Evolutionary conservation across 805 yeast genomes (phyloP).

Genomic region (Pichia eremophila): DNA sequence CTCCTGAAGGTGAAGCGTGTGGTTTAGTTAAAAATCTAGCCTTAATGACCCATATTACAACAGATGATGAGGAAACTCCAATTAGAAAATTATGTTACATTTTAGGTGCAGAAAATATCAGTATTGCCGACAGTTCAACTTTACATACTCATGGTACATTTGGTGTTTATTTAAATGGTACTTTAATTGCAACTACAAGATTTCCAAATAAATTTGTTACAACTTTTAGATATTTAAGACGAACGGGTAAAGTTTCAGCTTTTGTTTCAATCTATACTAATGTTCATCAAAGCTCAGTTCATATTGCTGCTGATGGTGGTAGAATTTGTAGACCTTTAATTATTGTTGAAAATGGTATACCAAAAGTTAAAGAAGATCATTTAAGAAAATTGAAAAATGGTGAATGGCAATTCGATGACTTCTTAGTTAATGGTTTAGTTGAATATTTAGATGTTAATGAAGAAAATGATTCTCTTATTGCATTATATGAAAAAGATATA

Average conservation of each 20-base stretch:
- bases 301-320: constrained; percentile 98
- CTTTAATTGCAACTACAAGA: constrained; percentile 81
- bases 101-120: constrained; percentile 84
- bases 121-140: constrained; percentile 71
- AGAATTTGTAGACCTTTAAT: constrained; percentile 95
- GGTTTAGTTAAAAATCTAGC: constrained; percentile 96
- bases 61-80: constrained; percentile 95
- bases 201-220: constrained; percentile 77
- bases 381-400: constrained; percentile 54
- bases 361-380: constrained; percentile 69
- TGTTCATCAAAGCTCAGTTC: constrained; percentile 85
- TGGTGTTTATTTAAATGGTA: constrained; percentile 90
- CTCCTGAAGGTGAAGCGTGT: constrained; percentile 99
- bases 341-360: constrained; percentile 63
- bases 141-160: constrained; percentile 69
- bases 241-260: constrained; percentile 78
- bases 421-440: constrained; percentile 74
- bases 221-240: constrained; percentile 69
- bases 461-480: constrained; percentile 90
- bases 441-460: constrained; percentile 96
- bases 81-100: constrained; percentile 65
- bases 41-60: constrained; percentile 95
- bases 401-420: constrained; percentile 82
- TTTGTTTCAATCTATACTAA: constrained; percentile 88
- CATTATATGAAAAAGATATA: constrained; percentile 70